Evolutionary conservation across 2,329 filamentous ascomycete species (phyloP).

Genomic region (Sporothrix humicola): DNA sequence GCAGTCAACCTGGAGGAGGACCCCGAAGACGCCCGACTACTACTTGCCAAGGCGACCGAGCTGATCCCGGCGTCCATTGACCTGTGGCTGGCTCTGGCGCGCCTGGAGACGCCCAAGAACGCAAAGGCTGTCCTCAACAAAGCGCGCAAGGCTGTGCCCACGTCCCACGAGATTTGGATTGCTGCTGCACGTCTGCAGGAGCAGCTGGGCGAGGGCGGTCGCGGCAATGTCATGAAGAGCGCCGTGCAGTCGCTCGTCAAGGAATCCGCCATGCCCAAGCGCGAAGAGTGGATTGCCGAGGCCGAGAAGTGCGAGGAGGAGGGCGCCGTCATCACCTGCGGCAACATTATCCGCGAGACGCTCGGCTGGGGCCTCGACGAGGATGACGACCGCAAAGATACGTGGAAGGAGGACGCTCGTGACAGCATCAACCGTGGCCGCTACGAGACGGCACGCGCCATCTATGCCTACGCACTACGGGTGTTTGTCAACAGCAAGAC

Average conservation of each 20-base stretch:
- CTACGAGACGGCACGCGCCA: slow-evolving; percentile 90
- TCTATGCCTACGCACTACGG: slow-evolving; percentile 87
- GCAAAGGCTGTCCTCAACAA: slow-evolving; percentile 95
- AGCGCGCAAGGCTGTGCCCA: slow-evolving; percentile 90
- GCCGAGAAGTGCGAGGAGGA: slow-evolving; percentile 95
- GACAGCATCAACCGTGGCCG: slow-evolving; percentile 78
- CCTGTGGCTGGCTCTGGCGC: slow-evolving; percentile 90
- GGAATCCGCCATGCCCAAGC: slow-evolving; percentile 94
- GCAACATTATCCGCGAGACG: slow-evolving; percentile 88
- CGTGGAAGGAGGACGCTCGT: slow-evolving; percentile 93
- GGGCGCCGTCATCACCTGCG: slow-evolving; percentile 83
- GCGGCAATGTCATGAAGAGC: slow-evolving; percentile 92
- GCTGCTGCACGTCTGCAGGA: slow-evolving; percentile 90
- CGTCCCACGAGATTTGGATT: slow-evolving; percentile 95
- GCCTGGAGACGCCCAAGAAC: slow-evolving; percentile 86
- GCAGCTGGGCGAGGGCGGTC: slow-evolving; percentile 75
- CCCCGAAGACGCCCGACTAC: slow-evolving; percentile 80
- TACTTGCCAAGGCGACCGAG: slow-evolving; percentile 93
- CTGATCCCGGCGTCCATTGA: slow-evolving; percentile 93
- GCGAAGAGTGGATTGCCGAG: slow-evolving; percentile 95
- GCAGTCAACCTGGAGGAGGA: slow-evolving; percentile 95
- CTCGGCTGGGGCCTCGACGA: slow-evolving; percentile 93
- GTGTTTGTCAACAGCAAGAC: slow-evolving; percentile 88
- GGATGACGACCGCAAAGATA: slow-evolving; percentile 93
- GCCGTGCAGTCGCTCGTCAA: slow-evolving; percentile 86